Base-by-base conservation (phyloP, 192 early-diverging fungal genomes). In the Mortierella alpina region DNA sequence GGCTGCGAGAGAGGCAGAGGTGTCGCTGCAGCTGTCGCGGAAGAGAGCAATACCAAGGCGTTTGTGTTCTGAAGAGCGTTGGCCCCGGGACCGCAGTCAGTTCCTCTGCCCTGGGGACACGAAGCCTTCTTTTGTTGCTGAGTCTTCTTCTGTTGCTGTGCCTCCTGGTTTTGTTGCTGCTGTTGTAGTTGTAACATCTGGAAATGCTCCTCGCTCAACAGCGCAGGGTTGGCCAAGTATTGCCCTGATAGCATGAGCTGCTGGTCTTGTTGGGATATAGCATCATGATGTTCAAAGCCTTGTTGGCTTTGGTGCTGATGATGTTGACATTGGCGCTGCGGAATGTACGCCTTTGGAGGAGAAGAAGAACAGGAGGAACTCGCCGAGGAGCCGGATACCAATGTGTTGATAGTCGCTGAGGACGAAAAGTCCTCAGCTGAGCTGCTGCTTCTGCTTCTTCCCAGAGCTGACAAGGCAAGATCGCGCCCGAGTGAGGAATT, bases 341-440 rank as follows among this genome's bases (percentile, higher is more conserved):
- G 50, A 18, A 61, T 31, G 14, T 72, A 48, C 8, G 44, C 52
- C 2, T 22, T 17, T 23, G 70, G 70, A 7, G 71, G 71, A 8
- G 71, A 73, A 1, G 71, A 73, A 2, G 71, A 73, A 15, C 71
- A 73, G 5, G 71, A 73, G 0, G 71, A 73, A 0, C 62, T 73
- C 2, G 71, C 63, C n/a, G 71, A 73, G 15, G 71, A 64, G n/a
- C 7, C 44, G 31, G 71, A 73, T 14, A 13, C 22, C 1, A 18
- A 12, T 3, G 71, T 65, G 4, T 58, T 46, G 15, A 51, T 54
- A 0, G 71, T 65, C 20, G 53, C 71, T 45, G 62, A 49, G 14
- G 66, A 68, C 0, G 71, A 73, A 31, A 65, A 73, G 23, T 48
- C 71, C 64, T 73, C 71, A 3, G 47, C 63, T 10, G 71, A 73